phyloP scores from a whole-genome alignment of 306 rosid genomes.

The Comarum palustre region DNA sequence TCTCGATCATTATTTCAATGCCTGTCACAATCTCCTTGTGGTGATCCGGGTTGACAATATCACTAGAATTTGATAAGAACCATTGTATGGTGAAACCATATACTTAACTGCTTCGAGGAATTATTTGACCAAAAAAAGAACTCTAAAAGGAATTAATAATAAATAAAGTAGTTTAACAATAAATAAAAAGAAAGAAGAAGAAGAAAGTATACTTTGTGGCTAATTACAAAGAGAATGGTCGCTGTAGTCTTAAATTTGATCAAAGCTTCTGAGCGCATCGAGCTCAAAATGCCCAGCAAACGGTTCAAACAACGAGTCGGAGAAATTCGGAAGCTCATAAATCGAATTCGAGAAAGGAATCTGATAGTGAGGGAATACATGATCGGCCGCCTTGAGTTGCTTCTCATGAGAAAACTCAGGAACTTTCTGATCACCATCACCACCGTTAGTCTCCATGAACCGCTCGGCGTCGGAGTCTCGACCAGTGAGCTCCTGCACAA shows the following conservation, averaged over 20 bases:
- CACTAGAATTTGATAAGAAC: too few relatives aligned
- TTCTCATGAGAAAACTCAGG: constrained; percentile 8
- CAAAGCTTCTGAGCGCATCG: constrained; percentile 18
- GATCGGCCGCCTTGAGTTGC: constrained; percentile 8
- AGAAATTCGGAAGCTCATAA: neutral
- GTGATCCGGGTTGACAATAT: too few relatives aligned
- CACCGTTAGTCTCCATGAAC: constrained; percentile 31
- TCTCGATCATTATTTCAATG: too few relatives aligned
- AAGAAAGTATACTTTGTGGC: too few relatives aligned
- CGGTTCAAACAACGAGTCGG: constrained; percentile 16
- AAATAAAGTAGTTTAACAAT: too few relatives aligned
- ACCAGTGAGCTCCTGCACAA: constrained; percentile 87
- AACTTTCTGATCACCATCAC: neutral
- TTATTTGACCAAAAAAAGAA: too few relatives aligned
- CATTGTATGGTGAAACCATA: too few relatives aligned
- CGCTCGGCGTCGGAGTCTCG: constrained; percentile 65
- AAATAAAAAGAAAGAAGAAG: neutral
- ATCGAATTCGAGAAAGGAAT: constrained; percentile 18
- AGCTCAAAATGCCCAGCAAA: constrained; percentile 1
- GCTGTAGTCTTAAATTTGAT: neutral
- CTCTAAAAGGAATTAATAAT: too few relatives aligned
- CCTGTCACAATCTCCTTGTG: too few relatives aligned
- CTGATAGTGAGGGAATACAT: neutral
- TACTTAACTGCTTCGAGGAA: too few relatives aligned
- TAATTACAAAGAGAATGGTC: constrained; percentile 10